phyloP scores from a whole-genome alignment of 179 eudicot genomes.

The Silene vulgaris region DNA sequence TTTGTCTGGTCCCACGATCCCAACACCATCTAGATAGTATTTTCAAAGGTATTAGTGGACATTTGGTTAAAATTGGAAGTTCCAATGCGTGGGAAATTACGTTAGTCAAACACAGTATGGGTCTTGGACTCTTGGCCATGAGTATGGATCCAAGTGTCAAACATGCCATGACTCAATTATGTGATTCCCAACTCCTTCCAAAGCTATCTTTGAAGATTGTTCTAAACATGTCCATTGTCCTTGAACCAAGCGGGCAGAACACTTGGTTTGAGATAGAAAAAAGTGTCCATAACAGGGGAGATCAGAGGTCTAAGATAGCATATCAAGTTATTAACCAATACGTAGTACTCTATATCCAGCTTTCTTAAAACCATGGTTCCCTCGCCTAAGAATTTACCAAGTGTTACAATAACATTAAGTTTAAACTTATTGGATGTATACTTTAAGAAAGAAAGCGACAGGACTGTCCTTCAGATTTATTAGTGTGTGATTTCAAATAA shows the following conservation, averaged over 20 bases:
- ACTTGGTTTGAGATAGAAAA: too few species aligned
- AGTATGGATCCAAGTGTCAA: background rate
- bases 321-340: background rate
- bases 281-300: too few species aligned
- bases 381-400: background rate
- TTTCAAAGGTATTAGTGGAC: background rate
- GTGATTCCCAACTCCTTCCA: background rate
- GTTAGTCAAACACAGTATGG: background rate
- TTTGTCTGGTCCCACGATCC: background rate
- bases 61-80: background rate
- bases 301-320: background rate
- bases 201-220: too few species aligned
- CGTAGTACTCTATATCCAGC: background rate
- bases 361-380: slow-evolving; percentile 1
- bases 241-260: too few species aligned
- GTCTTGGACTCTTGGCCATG: background rate
- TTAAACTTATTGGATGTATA: background rate
- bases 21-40: background rate
- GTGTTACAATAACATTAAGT: background rate
- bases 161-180: background rate
- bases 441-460: background rate
- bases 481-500: background rate
- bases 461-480: background rate
- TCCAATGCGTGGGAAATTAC: background rate
- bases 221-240: too few species aligned